These are phyloP conservation scores for Ophiostoma perfectum DNA, from an alignment of 2,329 filamentous ascomycete species.

Conservation along the genomic window DNA sequence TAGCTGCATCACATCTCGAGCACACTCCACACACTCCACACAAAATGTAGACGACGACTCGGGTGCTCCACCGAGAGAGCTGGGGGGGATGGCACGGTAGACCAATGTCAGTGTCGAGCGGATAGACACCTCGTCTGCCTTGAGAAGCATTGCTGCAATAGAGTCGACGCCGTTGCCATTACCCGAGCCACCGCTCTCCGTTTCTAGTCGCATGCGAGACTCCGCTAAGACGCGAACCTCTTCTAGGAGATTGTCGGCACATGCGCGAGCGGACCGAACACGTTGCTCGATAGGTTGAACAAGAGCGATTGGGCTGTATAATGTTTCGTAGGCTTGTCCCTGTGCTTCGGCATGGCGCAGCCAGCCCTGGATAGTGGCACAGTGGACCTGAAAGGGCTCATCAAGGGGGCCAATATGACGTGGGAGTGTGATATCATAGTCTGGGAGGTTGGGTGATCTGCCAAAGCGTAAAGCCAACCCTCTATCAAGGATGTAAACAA, in stretches of 20 bases:
- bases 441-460: not conserved
- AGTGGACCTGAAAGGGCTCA: not conserved
- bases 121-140: slow-evolving; percentile 1
- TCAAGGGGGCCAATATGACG: not conserved
- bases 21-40: not conserved
- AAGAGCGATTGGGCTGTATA: not conserved
- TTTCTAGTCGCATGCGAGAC: not conserved
- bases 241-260: not conserved
- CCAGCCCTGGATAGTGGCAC: not conserved
- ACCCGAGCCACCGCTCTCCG: not conserved
- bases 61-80: not conserved
- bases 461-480: not conserved
- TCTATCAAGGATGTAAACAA: not conserved
- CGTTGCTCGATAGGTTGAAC: not conserved
- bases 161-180: not conserved
- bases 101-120: not conserved
- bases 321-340: not conserved
- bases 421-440: not conserved
- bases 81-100: not conserved
- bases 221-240: not conserved
- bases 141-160: not conserved
- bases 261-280: not conserved
- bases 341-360: slow-evolving; percentile 3
- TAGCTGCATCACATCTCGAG: not conserved
- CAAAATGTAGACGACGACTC: not conserved